Base-by-base conservation (phyloP, 768 basidiomycete genomes). In the Kwoniella dendrophila region DNA sequence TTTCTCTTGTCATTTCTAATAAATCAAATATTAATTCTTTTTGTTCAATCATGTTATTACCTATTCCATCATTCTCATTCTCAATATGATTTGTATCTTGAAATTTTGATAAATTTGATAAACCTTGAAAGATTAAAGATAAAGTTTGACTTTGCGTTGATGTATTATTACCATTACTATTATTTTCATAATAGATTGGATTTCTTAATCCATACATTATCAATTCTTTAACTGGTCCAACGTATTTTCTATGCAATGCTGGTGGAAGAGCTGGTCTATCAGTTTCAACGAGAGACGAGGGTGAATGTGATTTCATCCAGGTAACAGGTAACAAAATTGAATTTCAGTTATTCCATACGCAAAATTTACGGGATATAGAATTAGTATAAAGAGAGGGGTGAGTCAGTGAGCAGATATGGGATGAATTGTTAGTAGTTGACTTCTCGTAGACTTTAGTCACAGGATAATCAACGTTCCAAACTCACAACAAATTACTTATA, bases 401-500 rank as follows among this genome's bases (percentile, higher is more conserved):
- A n/a, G n/a, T n/a, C n/a, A n/a, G n/a, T n/a, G 60, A 50, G 45
- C 3, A 40, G 32, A 38, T 38, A 8, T 8, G 18, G 12, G 40
- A 16, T 45, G 30, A 30, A 40, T 24, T 45, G 43, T 41, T 8
- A 56, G 32, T 26, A 24, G 10, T 20, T 20, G 45, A 20, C 45
- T 47, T 11, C n/a, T 47, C n/a, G 36, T 18, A 38, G 8, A 18
- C 18, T 38, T 18, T 38, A 11, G 10, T 44, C 11, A 10, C 6
- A 24, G 12, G n/a, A n/a, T n/a, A n/a, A n/a, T n/a, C n/a, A n/a
- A n/a, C n/a, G n/a, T n/a, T 27, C 26, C 6, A 18, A 30, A 51
- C 68, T 55, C 56, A 74, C 73, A 75, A 49, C 0, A 75, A 50
- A 51, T 75, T 75, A 51, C 71, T 73, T 55, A 75, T 71, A 52